Conservation (phyloP, 2,329 filamentous ascomycete genomes). For the Aspergillus spinulosporus region DNA sequence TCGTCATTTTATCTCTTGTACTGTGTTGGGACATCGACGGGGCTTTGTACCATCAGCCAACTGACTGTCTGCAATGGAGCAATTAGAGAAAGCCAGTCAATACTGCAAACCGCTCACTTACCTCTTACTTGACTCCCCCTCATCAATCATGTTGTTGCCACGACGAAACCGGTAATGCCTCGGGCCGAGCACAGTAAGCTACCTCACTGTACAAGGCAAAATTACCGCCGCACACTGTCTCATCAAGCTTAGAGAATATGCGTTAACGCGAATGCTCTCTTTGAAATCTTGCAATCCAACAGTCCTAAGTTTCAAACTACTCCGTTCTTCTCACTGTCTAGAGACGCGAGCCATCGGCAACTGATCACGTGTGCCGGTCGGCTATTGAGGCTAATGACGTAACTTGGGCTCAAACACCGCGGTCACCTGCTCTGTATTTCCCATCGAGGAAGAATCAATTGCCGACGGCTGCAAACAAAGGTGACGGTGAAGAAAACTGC, state of each 20-base stretch:
- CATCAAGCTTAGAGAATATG: not conserved
- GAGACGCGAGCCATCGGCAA: not conserved
- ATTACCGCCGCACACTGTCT: too few species aligned
- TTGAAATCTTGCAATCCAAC: not conserved
- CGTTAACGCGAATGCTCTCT: not conserved
- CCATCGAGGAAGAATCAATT: constrained; percentile 8
- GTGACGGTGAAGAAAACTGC: not conserved
- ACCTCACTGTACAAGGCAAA: not conserved
- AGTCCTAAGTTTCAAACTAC: too few species aligned
- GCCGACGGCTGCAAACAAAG: not conserved
- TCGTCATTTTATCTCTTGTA: too few species aligned
- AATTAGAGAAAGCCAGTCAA: not conserved
- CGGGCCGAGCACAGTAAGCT: constrained; percentile 4
- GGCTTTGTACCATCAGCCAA: not conserved
- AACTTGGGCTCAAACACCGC: not conserved
- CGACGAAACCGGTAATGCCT: constrained; percentile 9
- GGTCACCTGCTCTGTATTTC: not conserved
- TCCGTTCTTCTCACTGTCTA: not conserved
- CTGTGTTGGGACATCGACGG: not conserved
- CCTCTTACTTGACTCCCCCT: not conserved
- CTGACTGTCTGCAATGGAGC: not conserved
- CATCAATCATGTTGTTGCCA: not conserved
- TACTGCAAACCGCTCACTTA: not conserved
- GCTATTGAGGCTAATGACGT: not conserved
- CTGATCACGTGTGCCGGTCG: constrained; percentile 4